Percentiles rank a stretch among this genome's conserved stretches.
These are phyloP conservation scores for Piromyces finnis DNA, from an alignment of 192 early-diverging fungal genomes.

Conservation along the genomic window DNA sequence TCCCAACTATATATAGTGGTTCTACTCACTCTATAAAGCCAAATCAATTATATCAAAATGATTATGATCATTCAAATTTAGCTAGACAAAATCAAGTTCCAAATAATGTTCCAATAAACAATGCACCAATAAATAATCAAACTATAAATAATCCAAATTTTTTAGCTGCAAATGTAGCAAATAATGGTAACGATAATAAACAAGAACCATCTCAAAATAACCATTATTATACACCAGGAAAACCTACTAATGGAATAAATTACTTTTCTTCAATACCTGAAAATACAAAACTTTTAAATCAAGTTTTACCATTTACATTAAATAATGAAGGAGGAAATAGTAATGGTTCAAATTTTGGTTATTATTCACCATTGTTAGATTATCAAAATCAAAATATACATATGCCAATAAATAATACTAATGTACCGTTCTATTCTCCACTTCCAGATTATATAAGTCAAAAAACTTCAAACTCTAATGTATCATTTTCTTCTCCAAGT, in stretches of 20 bases:
- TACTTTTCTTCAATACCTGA: not conserved
- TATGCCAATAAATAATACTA: not conserved
- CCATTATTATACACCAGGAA: not conserved
- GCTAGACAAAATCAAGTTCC: not conserved
- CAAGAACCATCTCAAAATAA: not conserved
- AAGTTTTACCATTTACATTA: not conserved
- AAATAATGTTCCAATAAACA: not conserved
- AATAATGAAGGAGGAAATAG: not conserved
- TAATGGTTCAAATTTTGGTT: not conserved
- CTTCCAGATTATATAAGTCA: not conserved
- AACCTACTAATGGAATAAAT: not conserved
- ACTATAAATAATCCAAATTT: not conserved
- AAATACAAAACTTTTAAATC: not conserved
- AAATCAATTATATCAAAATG: not conserved
- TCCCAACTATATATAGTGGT: not conserved
- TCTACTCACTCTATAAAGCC: not conserved
- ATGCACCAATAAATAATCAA: not conserved
- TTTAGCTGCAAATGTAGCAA: not conserved
- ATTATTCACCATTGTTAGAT: not conserved
- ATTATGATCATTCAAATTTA: not conserved
- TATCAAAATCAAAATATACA: not conserved
- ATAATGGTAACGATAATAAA: not conserved
- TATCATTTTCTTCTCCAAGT: not conserved
- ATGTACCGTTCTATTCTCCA: not conserved
- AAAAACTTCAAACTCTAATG: not conserved